Evolutionary conservation across 306 rosid genomes (phyloP).

Genomic region (Mimosa pudica): DNA sequence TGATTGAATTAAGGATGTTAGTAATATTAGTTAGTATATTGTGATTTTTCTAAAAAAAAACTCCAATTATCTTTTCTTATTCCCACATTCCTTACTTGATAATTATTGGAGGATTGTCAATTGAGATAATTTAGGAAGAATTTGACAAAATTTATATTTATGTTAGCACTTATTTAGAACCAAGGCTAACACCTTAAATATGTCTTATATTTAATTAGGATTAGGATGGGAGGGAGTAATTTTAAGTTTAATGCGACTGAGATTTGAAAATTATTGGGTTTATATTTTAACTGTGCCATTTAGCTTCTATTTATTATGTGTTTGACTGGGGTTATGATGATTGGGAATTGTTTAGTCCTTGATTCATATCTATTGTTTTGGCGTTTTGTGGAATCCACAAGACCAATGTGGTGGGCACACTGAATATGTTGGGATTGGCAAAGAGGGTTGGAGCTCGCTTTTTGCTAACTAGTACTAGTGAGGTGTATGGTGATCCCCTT

Average conservation of each 20-base stretch:
- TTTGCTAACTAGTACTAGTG: conserved; percentile 89
- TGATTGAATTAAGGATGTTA: no score
- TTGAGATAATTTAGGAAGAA: no score
- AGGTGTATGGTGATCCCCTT: conserved; percentile 94
- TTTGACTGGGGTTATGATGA: not conserved
- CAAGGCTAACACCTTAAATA: no score
- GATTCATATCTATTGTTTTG: not conserved
- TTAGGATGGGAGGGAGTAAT: no score
- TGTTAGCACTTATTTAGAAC: no score
- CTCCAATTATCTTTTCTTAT: no score
- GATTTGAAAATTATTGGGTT: not conserved
- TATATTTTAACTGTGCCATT: not conserved
- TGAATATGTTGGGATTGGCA: conserved; percentile 89
- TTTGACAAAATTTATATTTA: no score
- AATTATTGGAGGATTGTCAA: no score
- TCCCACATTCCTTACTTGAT: no score
- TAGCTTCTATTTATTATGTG: not conserved
- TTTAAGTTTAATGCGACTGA: not conserved
- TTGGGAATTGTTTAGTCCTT: conserved; percentile 7
- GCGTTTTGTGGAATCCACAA: conserved; percentile 54
- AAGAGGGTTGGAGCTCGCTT: conserved; percentile 87
- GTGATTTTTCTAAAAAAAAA: no score
- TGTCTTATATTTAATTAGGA: no score
- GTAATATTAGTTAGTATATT: no score
- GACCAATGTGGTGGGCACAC: conserved; percentile 93